Percentiles rank a stretch among this genome's conserved stretches.
Conservation (phyloP, 345 rosid species). For the Hibiscus mutabilis region DNA sequence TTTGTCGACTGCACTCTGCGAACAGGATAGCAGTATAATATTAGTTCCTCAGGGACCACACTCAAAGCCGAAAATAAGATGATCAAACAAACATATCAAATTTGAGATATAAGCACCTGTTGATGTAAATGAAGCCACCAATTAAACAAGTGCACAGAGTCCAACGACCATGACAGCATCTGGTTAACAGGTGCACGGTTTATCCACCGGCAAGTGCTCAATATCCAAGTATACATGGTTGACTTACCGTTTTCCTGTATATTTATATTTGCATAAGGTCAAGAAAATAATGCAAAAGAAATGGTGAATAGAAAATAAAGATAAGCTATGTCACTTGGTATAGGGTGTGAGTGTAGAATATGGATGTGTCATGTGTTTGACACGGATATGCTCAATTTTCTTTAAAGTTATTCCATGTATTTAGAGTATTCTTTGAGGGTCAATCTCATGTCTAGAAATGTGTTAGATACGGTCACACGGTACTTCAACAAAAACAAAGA, state of each 20-base stretch:
- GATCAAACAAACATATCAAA: too few species aligned
- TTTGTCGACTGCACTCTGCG: conserved; percentile 32
- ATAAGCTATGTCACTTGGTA: background rate
- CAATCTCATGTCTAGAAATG: background rate
- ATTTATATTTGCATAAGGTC: background rate
- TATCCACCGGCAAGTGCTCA: conserved; percentile 75
- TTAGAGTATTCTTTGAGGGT: background rate
- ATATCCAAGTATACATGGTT: conserved; percentile 51
- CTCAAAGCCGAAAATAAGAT: too few species aligned
- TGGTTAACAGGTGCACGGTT: conserved; percentile 47
- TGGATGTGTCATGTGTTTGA: background rate
- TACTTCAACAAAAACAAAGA: background rate
- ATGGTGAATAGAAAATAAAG: background rate
- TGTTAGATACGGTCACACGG: background rate
- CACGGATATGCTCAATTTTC: background rate
- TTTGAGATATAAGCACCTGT: conserved; percentile 31
- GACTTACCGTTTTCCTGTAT: conserved; percentile 60
- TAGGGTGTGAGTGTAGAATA: background rate
- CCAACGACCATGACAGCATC: conserved; percentile 56
- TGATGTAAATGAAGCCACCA: conserved; percentile 52
- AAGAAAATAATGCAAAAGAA: background rate
- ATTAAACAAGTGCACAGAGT: conserved; percentile 38
- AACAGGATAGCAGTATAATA: background rate
- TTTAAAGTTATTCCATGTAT: background rate
- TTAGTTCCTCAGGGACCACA: background rate